Base-by-base conservation (phyloP, 345 rosid genomes). In the Mercurialis annua region DNA sequence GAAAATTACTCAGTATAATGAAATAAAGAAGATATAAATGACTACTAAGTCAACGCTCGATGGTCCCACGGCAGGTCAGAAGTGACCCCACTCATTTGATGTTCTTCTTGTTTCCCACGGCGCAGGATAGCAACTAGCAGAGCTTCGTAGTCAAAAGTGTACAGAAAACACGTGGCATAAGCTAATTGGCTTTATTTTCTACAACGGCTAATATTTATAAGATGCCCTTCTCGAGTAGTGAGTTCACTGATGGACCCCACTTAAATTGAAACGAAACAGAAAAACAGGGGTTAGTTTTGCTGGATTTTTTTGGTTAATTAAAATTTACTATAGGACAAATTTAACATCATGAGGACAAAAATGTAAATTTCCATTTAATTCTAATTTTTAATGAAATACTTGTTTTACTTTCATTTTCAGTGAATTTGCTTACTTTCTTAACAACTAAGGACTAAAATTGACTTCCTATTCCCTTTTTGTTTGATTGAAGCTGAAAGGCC, bases 171-270 rank as follows among this genome's bases (percentile, higher is more conserved):
- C 78, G 82, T 59, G 82, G 53, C 50, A 1, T 0, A 0, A 29
- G 18, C 0, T 7, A 1, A 21, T 20, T 74, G 81, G 76, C 0
- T 0, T 3, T 0, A n/a, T 24, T 30, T 1, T 20, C n/a, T 14
- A 52, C 71, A 66, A 77, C 80, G 78, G 81, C 74, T 58, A 42
- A 47, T 18, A 10, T 33, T 40, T n/a, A 5, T 31, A 50, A 53
- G 52, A 34, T 62, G 50, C 59, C 17, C 21, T 1, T 46, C 15
- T 49, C 11, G 68, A 36, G 29, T 10, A 46, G 20, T 8, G 49
- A 12, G 33, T 5, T n/a, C 21, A 20, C 20, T 34, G 2, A 1
- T 7, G 47, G 71, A 77, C n/a, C 80, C 81, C 75, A 52, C 34
- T 1, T 40, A 18, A n/a, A 18, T 49, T 5, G 27, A 61, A 70